These are phyloP conservation scores for Xanthoconium separans DNA, from an alignment of 1,284 basidiomycete genomes.

Conservation along the genomic window DNA sequence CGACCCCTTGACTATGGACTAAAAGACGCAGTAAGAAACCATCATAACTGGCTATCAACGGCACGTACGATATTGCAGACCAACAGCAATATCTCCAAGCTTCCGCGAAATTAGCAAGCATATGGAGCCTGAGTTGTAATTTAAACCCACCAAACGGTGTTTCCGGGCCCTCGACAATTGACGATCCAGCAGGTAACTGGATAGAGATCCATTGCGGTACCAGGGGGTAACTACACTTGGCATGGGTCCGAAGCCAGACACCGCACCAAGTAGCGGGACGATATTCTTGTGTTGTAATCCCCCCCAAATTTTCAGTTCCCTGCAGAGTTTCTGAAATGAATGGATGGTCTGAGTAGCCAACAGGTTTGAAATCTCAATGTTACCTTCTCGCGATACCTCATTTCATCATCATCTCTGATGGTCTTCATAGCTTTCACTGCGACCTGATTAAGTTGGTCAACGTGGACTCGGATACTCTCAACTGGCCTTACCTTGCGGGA, in stretches of 20 bases:
- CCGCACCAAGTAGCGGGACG: constrained; percentile 29
- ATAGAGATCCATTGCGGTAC: constrained; percentile 29
- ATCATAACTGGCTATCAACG: background rate
- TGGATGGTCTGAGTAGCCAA: background rate
- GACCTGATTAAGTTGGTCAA: constrained; percentile 12
- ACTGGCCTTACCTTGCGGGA: constrained; percentile 8
- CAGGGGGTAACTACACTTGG: constrained; percentile 30
- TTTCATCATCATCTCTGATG: background rate
- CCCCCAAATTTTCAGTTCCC: constrained; percentile 29
- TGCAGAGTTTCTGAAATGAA: constrained; percentile 22
- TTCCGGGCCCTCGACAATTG: background rate
- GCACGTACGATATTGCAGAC: constrained; percentile 29
- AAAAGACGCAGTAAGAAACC: background rate
- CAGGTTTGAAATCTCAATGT: background rate
- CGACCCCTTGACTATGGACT: constrained; percentile 25
- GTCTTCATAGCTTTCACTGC: constrained; percentile 26
- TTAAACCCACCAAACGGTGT: constrained; percentile 16
- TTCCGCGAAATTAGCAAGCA: constrained; percentile 1
- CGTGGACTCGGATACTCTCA: background rate
- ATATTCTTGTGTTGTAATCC: constrained; percentile 25
- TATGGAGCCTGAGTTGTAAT: background rate
- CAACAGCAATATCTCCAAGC: constrained; percentile 27
- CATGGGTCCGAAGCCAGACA: constrained; percentile 19
- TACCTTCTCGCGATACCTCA: constrained; percentile 17
- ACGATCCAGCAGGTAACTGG: constrained; percentile 12